Base-by-base conservation (phyloP, 225 moss, liverwort and hornwort genomes). In the Anthoceros angustus region DNA sequence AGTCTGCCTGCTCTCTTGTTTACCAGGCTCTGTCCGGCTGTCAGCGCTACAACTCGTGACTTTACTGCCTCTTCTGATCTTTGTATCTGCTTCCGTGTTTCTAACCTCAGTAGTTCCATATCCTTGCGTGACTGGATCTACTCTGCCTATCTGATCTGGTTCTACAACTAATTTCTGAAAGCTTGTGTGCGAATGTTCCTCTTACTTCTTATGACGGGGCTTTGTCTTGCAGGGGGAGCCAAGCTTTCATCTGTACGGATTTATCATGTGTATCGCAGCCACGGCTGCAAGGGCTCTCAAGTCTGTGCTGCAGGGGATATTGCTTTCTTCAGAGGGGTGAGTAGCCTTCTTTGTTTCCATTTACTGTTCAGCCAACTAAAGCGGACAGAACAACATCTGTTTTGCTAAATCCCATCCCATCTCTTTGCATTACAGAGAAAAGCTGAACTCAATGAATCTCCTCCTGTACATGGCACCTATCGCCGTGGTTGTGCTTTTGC, bases 401-500 rank as follows among this genome's bases (percentile, higher is more conserved):
- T 32, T 32, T 32, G 32, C 32, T 32, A 32, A 32, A 32, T 32
- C 4, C 2, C 32, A 32, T 32, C 32, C 32, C 32, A 32, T 32
- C 32, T 32, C 32, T 32, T 32, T 32, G 4, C 32, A 14, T 25
- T 69, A 65, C 78, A 81, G 81, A 62, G 95, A 95, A 78, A 95
- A 95, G 79, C 77, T 95, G n/a, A 91, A 95, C 80, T 95, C 95
- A 14, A 95, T 95, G 95, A 95, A 95, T 70, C 84, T 95, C 25
- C 82, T 95, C 0, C 72, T 95, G 43, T 95, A 95, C 65, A 95
- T 95, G 95, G 95, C 95, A 16, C 95, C 95, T 62, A 86, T 95
- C 73, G 95, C 95, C 7, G 95, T 95, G 8, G 80, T 95, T 12
- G 83, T 95, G 8, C 69, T 95, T 32, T 73, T 88, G 74, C 95